Evolutionary conservation across 2,329 filamentous ascomycete species (phyloP).

Genomic region (Fusarium lyarnte): DNA sequence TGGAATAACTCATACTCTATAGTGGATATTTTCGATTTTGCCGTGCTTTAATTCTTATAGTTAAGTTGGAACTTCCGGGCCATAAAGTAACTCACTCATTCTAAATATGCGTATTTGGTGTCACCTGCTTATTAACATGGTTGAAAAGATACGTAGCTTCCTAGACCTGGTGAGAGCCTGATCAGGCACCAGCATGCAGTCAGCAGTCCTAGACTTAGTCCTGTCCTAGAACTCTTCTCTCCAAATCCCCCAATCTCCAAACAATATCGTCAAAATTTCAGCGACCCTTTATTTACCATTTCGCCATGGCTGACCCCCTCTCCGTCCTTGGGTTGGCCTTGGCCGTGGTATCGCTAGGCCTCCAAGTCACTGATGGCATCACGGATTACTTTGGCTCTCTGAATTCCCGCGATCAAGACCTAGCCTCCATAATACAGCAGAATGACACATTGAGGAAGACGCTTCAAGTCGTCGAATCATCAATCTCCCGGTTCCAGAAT

Average conservation of each 20-base stretch:
- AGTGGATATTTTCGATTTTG: too few species aligned
- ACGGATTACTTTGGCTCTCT: not conserved
- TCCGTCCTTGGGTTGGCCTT: too few species aligned
- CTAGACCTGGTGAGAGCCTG: not conserved
- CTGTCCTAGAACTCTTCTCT: rapidly evolving
- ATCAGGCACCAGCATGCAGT: not conserved
- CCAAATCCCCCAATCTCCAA: too few species aligned
- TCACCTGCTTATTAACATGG: not conserved
- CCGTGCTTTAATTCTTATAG: not conserved
- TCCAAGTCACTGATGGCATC: not conserved
- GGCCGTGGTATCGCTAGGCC: too few species aligned
- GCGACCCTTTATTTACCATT: rapidly evolving
- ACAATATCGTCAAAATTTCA: too few species aligned
- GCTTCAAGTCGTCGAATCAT: not conserved
- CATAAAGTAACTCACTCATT: too few species aligned
- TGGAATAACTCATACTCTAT: not conserved
- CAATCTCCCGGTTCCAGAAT: not conserved
- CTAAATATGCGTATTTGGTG: too few species aligned
- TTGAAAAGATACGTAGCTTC: not conserved
- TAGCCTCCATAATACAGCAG: not conserved
- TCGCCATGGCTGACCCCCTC: not conserved
- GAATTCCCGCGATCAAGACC: not conserved
- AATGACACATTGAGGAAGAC: not conserved
- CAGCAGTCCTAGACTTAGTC: not conserved
- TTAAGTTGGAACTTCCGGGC: too few species aligned